Evolutionary conservation across 2,329 filamentous ascomycete genomes (phyloP).

Genomic region (Lomentospora prolificans): DNA sequence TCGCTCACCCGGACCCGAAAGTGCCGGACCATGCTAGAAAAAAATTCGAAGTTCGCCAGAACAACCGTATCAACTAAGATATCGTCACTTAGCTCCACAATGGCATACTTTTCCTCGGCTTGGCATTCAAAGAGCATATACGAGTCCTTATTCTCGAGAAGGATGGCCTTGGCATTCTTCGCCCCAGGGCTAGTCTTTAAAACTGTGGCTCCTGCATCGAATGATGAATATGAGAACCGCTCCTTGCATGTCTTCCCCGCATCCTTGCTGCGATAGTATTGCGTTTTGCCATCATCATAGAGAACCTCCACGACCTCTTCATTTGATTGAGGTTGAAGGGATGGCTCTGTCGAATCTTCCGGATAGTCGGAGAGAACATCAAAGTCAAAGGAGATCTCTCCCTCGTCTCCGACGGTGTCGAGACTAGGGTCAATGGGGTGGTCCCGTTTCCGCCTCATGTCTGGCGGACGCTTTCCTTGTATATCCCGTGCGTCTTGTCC

Average conservation of each 20-base stretch:
- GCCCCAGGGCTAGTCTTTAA: slow-evolving; percentile 80
- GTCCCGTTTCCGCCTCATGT: neutral
- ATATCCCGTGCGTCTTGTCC: slow-evolving; percentile 56
- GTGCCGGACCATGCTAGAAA: slow-evolving; percentile 88
- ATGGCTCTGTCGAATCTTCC: neutral
- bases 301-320: slow-evolving; percentile 27
- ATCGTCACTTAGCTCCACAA: slow-evolving; percentile 84
- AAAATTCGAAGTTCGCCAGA: slow-evolving; percentile 98
- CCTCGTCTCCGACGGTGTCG: slow-evolving; percentile 76
- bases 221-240: slow-evolving; percentile 93
- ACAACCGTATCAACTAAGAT: slow-evolving; percentile 88
- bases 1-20: slow-evolving; percentile 91
- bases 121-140: slow-evolving; percentile 95
- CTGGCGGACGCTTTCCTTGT: slow-evolving; percentile 25
- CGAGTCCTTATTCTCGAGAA: slow-evolving; percentile 95
- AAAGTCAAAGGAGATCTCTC: slow-evolving; percentile 61
- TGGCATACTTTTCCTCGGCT: slow-evolving; percentile 80
- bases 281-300: slow-evolving; percentile 38
- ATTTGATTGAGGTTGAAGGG: neutral
- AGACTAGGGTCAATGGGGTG: slow-evolving; percentile 51
- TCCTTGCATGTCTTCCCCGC: slow-evolving; percentile 97
- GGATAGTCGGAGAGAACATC: slow-evolving; percentile 26
- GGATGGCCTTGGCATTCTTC: slow-evolving; percentile 77
- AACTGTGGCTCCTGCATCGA: slow-evolving; percentile 89
- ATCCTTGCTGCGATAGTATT: slow-evolving; percentile 68